phyloP scores from a whole-genome alignment of 495 filamentous ascomycete species.

The Aspergillus kassunensis region DNA sequence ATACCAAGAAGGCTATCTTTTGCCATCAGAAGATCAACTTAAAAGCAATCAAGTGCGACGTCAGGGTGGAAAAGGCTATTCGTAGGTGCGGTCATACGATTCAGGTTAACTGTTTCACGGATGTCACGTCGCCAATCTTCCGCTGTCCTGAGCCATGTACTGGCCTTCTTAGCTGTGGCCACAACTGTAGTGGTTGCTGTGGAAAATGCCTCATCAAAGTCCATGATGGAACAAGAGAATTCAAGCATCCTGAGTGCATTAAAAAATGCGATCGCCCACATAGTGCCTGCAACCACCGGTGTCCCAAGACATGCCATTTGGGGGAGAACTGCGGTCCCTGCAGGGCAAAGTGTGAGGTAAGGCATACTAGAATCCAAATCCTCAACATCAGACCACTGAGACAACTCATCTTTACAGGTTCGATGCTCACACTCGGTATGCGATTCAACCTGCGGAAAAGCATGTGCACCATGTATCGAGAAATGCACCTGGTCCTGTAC shows the following conservation, averaged over 20 bases:
- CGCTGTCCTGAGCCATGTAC: neutral
- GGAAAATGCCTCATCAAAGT: conserved; percentile 15
- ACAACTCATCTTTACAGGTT: conserved; percentile 30
- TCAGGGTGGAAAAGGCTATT: conserved; percentile 40
- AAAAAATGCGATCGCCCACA: conserved; percentile 47
- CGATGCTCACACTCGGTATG: conserved; percentile 62
- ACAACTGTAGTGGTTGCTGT: neutral
- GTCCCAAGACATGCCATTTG: conserved; percentile 42
- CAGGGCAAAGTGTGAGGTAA: conserved; percentile 1
- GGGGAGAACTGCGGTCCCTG: neutral
- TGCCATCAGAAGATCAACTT: conserved; percentile 51
- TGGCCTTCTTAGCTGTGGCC: neutral
- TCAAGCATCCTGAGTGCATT: conserved; percentile 48
- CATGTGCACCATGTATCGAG: conserved; percentile 63
- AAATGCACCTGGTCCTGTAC: conserved; percentile 54
- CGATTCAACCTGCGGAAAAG: conserved; percentile 53
- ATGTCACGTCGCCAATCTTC: conserved; percentile 26
- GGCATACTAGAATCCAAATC: neutral
- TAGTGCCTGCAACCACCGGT: conserved; percentile 46
- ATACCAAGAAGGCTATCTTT: conserved; percentile 37
- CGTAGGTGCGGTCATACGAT: conserved; percentile 53
- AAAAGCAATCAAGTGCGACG: conserved; percentile 31
- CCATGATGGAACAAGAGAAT: conserved; percentile 17
- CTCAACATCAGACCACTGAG: neutral
- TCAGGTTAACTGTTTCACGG: conserved; percentile 44